Evolutionary conservation across 2,329 filamentous ascomycete genomes (phyloP), one percentile per base, ranked within the genome.

Genomic region (Emmonsia crescens): DNA sequence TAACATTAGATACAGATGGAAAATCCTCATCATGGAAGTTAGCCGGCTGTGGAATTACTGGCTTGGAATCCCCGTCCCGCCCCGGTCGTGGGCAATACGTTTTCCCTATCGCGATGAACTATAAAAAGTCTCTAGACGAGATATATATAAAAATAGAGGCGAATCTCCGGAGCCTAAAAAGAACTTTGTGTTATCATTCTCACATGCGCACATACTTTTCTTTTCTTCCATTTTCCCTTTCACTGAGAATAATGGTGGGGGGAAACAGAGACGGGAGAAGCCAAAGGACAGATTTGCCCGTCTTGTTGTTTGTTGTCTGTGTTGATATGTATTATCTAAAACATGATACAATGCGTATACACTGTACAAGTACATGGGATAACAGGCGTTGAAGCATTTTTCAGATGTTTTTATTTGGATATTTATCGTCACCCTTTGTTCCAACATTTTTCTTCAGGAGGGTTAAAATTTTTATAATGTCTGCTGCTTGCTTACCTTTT

Each of bases 21-120:
- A 78, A 59, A 83, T 88, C 51, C 64, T 79, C 19, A 66, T 81
- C 31, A 72, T 81, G 4, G 86, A 88, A 70, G 61, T 78, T 6
- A 75, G 74, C 31, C 78, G 85, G 46, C 66, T 84, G 33, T 87
- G 82, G 77, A 78, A 82, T 60, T 86, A 77, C 70, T 89, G 84
- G 80, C 72, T 87, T 48, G 86, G 86, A n/a, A 71, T 84, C 62
- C 82, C 83, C 16, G 79, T 86, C 3, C 77, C 78, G 31, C 80
- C 81, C 24, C 76, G 84, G 52, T 77, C 74, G 24, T 88, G 85
- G 85, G 77, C 78, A 67, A 72, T 84, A 29, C 70, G 74, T 59
- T 69, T 76, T 27, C 79, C 79, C n/a, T 71, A 63, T 46, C 66
- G 72, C 48, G 75, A 79, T 65, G 79, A 81, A 65, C 68, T 80